Evolutionary conservation across 495 filamentous ascomycete genomes (phyloP), one percentile per base, ranked within the genome.

Genomic region (Viridothelium virens): DNA sequence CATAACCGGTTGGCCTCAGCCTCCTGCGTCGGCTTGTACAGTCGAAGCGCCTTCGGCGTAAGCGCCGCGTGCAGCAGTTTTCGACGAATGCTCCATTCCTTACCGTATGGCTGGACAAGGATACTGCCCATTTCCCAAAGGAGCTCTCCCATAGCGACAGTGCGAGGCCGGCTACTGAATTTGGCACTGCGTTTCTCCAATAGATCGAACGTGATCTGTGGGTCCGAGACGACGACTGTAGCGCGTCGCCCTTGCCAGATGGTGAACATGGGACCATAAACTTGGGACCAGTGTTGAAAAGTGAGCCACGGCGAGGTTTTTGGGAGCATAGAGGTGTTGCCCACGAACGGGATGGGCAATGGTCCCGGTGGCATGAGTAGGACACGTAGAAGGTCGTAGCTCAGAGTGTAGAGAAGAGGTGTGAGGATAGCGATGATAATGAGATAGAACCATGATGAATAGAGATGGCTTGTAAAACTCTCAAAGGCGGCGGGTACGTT

Each of bases 191-290:
- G 72, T 68, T 82, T 83, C 66, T 85, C 82, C 69, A 85, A 75
- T 44, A 85, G 71, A 34, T 85, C 83, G 62, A 77, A 81, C n/a
- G 85, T 85, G 16, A 86, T 79, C 14, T 84, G 78, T 0, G 85
- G 84, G 33, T 87, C 86, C 1, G 83, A 85, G 38, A 89, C 78
- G 61, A 88, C 78, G 63, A 89, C 81, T 37, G 86, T 88, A 1
- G 85, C 84, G 25, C 80, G 79, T 4, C 84, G 79, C 0, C 87
- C 86, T 63, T 86, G 79, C 80, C 85, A 86, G 9, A 89, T 77
- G 4, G 85, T 87, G 66, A 85, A 83, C 3, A 86, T 84, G 38
- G 83, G 82, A 33, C 84, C 84, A 68, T 85, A 83, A 53, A 72
- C 70, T 63, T 80, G 74, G 44, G 79, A 78, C 73, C 83, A 82